A percentile compares a stretch with the other conserved stretches of the same genome.
Conservation (phyloP, 139 green algal genomes). For the Coelastrella sp. region DNA sequence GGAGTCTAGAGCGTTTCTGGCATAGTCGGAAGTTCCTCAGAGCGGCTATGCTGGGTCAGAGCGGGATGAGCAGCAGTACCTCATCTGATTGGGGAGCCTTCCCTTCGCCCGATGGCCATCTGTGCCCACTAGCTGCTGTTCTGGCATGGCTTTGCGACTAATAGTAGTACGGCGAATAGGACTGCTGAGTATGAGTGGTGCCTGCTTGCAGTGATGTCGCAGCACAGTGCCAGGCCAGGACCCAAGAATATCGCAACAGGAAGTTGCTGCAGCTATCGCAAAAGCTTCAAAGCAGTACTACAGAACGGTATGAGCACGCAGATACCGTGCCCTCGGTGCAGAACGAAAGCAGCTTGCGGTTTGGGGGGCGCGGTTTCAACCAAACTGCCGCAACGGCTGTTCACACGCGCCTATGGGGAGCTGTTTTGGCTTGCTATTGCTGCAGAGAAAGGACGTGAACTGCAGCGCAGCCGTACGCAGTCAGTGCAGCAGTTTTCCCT, state of each 20-base stretch:
- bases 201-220: too few species aligned
- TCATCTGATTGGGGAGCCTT: slow-evolving; percentile 44
- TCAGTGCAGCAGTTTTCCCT: not conserved
- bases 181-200: too few species aligned
- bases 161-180: too few species aligned
- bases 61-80: not conserved
- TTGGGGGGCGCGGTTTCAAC: not conserved
- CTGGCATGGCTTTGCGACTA: not conserved
- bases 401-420: not conserved
- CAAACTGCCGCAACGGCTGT: not conserved
- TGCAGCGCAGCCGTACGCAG: not conserved
- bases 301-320: too few species aligned
- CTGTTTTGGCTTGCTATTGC: not conserved
- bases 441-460: not conserved
- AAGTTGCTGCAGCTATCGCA: too few species aligned
- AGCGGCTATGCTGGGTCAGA: too few species aligned
- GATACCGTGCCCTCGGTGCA: not conserved
- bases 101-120: slow-evolving; percentile 42
- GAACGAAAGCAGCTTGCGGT: not conserved
- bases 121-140: slow-evolving; percentile 13
- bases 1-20: not conserved
- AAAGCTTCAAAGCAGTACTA: too few species aligned
- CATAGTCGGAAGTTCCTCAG: too few species aligned
- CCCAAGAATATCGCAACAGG: too few species aligned
- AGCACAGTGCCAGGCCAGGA: too few species aligned